Conservation (phyloP, 1,284 basidiomycete species). For the Moniliella sp. region DNA sequence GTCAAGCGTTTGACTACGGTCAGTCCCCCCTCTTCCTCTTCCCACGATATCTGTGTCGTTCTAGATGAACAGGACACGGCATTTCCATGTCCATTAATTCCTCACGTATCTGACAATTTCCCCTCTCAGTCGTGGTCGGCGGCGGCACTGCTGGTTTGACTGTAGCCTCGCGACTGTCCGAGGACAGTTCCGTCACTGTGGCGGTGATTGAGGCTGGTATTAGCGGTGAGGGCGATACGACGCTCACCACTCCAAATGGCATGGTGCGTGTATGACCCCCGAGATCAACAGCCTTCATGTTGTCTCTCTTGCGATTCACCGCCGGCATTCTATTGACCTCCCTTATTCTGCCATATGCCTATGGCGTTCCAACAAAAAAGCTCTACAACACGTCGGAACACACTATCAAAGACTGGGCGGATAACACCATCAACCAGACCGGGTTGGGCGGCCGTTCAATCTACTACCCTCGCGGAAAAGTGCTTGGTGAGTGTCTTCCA, state of each 20-base stretch:
- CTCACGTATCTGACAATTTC: too few species aligned
- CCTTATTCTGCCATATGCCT: too few species aligned
- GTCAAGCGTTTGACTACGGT: too few species aligned
- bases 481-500: too few species aligned
- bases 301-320: too few species aligned
- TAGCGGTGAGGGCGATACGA: neutral
- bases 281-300: too few species aligned
- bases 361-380: neutral
- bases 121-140: slow-evolving; percentile 24
- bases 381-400: slow-evolving; percentile 9
- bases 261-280: slow-evolving; percentile 1
- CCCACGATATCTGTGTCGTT: too few species aligned
- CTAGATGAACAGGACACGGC: too few species aligned
- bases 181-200: slow-evolving; percentile 15
- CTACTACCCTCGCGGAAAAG: slow-evolving; percentile 34
- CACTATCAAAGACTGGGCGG: slow-evolving; percentile 17
- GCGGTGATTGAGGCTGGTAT: slow-evolving; percentile 40
- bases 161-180: slow-evolving; percentile 16
- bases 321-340: too few species aligned
- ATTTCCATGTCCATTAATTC: too few species aligned
- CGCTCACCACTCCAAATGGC: slow-evolving; percentile 1
- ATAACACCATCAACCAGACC: slow-evolving; percentile 5
- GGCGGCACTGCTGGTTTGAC: slow-evolving; percentile 43
- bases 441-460: slow-evolving; percentile 8
- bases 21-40: too few species aligned